Evolutionary conservation across 805 yeast species (phyloP).

Genomic region (Hanseniaspora lachancei): DNA sequence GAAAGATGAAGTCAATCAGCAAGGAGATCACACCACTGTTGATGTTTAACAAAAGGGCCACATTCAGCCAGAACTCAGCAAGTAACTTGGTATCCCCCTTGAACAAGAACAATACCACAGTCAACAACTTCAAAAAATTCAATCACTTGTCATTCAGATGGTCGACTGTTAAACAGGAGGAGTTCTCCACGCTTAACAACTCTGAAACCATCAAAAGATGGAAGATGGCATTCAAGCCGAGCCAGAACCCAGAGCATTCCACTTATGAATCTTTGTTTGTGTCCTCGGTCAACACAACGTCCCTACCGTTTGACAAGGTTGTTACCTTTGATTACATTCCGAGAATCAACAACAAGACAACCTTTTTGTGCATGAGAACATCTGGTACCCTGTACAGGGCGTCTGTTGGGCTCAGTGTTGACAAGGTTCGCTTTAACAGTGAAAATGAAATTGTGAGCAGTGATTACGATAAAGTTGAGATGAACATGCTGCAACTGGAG

Average conservation of each 20-base stretch:
- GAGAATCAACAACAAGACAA: slow-evolving; percentile 41
- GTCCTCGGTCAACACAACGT: slow-evolving; percentile 58
- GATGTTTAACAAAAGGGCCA: slow-evolving; percentile 11
- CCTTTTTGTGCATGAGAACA: slow-evolving; percentile 76
- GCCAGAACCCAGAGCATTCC: slow-evolving; percentile 20
- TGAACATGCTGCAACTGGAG: slow-evolving; percentile 22
- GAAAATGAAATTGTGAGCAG: slow-evolving; percentile 50
- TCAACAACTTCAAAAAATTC: slow-evolving; percentile 40
- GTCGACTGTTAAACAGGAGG: slow-evolving; percentile 53
- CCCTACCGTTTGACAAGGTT: slow-evolving; percentile 67
- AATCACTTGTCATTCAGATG: slow-evolving; percentile 55
- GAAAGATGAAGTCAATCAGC: slow-evolving; percentile 34
- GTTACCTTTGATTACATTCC: slow-evolving; percentile 77
- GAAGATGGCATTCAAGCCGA: slow-evolving; percentile 53
- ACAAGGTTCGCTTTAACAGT: slow-evolving; percentile 51
- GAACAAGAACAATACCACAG: background rate
- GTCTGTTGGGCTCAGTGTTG: slow-evolving; percentile 57
- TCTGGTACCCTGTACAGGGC: slow-evolving; percentile 77
- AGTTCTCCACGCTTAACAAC: slow-evolving; percentile 64
- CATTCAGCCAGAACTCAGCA: slow-evolving; percentile 11
- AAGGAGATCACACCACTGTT: slow-evolving; percentile 7
- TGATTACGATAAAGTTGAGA: slow-evolving; percentile 27
- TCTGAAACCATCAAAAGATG: slow-evolving; percentile 71
- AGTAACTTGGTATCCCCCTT: slow-evolving; percentile 2
- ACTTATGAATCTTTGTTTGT: slow-evolving; percentile 51